These are phyloP conservation scores for Phialocephala sp. DNA, from an alignment of 2,329 filamentous ascomycete species.

Conservation along the genomic window DNA sequence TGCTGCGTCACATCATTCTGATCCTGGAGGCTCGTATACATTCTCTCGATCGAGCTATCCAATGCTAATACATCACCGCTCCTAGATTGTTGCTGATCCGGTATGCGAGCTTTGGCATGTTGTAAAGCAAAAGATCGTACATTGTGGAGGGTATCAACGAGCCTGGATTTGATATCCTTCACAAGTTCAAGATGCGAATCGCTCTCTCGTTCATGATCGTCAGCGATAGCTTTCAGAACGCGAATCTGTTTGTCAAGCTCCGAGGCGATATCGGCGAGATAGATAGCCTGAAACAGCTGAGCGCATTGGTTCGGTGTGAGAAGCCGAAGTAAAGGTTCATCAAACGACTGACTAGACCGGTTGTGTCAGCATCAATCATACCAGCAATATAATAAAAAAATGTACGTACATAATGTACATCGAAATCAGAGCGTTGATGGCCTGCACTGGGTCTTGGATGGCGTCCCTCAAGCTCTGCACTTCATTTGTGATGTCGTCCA, in stretches of 20 bases:
- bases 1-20: neutral
- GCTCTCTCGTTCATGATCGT: neutral
- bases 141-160: neutral
- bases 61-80: neutral
- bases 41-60: neutral
- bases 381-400: neutral
- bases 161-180: neutral
- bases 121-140: neutral
- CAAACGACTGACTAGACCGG: neutral
- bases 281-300: neutral
- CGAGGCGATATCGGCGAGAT: neutral
- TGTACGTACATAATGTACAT: neutral
- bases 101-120: neutral
- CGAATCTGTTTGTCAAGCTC: conserved; percentile 1
- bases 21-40: neutral
- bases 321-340: neutral
- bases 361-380: neutral
- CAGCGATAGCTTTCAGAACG: neutral
- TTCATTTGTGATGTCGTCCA: neutral
- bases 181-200: neutral
- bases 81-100: neutral
- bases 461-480: neutral
- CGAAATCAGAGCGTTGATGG: neutral
- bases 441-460: neutral
- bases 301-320: neutral